Evolutionary conservation across 495 filamentous ascomycete species (phyloP).

Genomic region (Penicillium coffeae): DNA sequence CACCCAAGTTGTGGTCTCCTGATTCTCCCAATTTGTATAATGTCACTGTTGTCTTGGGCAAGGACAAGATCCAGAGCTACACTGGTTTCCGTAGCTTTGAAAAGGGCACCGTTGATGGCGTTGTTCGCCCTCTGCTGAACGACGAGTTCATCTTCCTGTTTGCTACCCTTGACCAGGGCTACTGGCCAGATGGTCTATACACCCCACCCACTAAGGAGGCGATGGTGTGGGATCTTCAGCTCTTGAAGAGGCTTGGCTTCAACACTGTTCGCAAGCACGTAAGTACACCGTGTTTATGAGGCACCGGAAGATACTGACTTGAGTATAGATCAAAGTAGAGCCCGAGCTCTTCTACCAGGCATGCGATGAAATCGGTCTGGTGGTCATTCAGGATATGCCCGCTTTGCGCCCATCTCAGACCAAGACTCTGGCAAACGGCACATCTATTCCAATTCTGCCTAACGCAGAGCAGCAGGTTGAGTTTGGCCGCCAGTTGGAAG

Average conservation of each 20-base stretch:
- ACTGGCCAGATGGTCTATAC: slow-evolving; percentile 66
- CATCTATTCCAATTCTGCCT: slow-evolving; percentile 27
- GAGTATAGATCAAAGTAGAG: slow-evolving; percentile 61
- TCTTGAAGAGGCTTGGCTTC: slow-evolving; percentile 59
- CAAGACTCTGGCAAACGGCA: slow-evolving; percentile 5
- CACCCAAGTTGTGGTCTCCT: slow-evolving; percentile 57
- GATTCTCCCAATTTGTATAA: slow-evolving; percentile 60
- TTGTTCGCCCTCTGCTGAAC: slow-evolving; percentile 60
- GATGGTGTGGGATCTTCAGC: slow-evolving; percentile 60
- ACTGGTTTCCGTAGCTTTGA: slow-evolving; percentile 64
- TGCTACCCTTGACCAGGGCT: slow-evolving; percentile 65
- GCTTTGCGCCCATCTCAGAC: slow-evolving; percentile 40
- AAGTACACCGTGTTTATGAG: slow-evolving; percentile 14
- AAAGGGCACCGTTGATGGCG: slow-evolving; percentile 48
- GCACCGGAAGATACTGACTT: background rate
- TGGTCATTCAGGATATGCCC: slow-evolving; percentile 69
- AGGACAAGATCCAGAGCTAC: slow-evolving; percentile 56
- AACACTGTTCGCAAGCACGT: slow-evolving; percentile 69
- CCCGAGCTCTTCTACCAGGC: slow-evolving; percentile 60
- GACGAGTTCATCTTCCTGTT: slow-evolving; percentile 63
- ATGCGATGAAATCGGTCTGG: slow-evolving; percentile 58
- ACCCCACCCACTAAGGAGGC: slow-evolving; percentile 57
- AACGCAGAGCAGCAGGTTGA: slow-evolving; percentile 52
- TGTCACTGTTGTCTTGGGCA: slow-evolving; percentile 51
- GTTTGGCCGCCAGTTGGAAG: slow-evolving; percentile 58